A percentile compares a stretch with the other conserved stretches of the same genome.
Conservation (phyloP, 2,329 filamentous ascomycete genomes). For the Sporothrix schenckii region DNA sequence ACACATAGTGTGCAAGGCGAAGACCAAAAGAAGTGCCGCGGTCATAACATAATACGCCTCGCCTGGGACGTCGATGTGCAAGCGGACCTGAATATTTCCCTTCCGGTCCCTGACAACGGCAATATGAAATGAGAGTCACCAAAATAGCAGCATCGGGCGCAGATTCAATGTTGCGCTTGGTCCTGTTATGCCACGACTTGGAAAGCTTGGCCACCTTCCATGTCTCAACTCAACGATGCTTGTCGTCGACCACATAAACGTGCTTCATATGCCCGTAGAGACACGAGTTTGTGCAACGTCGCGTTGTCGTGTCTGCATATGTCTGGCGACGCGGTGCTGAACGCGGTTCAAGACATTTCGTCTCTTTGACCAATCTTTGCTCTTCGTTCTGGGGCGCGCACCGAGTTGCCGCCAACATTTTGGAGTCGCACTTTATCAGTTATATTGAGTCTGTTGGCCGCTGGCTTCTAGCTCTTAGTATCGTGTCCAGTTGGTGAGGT, state of each 20-base stretch:
- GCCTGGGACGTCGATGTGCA: no score
- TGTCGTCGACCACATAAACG: no score
- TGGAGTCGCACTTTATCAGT: background rate
- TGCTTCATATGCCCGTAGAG: background rate
- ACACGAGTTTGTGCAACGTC: background rate
- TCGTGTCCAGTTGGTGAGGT: background rate
- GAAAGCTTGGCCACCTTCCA: no score
- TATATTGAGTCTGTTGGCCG: background rate
- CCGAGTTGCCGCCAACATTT: slow-evolving; percentile 5
- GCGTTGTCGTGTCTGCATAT: background rate
- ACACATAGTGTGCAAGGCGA: background rate
- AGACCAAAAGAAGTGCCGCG: background rate
- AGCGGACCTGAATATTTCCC: background rate
- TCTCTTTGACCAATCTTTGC: background rate
- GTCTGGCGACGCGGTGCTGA: background rate
- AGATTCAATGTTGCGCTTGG: background rate
- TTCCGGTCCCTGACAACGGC: background rate
- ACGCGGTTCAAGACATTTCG: background rate
- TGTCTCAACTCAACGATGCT: no score
- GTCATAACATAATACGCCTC: background rate
- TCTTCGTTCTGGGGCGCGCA: background rate
- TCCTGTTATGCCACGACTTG: background rate
- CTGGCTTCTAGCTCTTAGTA: background rate
- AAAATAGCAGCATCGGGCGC: slow-evolving; percentile 17
- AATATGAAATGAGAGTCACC: background rate